A percentile compares a stretch with the other conserved stretches of the same genome.
Conservation (phyloP, 441 rosid genomes). For the Isatis lusitanica region DNA sequence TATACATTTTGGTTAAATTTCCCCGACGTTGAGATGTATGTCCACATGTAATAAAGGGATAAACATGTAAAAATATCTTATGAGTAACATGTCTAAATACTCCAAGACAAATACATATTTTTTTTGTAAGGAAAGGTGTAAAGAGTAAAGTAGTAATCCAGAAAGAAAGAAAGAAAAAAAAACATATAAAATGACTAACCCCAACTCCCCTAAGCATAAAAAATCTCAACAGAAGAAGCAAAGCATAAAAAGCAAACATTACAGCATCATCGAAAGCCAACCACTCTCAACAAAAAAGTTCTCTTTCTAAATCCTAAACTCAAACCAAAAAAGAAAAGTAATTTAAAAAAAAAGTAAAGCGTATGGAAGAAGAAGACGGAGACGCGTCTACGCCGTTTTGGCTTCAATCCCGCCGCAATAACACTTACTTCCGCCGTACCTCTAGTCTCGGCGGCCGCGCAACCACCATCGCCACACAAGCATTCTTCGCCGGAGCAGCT, state of each 20-base stretch:
- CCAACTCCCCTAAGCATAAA: conserved; percentile 13
- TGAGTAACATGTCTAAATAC: conserved; percentile 11
- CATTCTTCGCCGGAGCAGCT: conserved; percentile 50
- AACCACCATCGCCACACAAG: conserved; percentile 44
- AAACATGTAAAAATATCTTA: neutral
- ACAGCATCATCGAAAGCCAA: conserved; percentile 19
- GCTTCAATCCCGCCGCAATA: conserved; percentile 47
- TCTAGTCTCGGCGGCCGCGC: conserved; percentile 33
- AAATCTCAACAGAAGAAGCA: conserved; percentile 1
- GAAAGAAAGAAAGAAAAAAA: neutral
- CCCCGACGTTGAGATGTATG: neutral
- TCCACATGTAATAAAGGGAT: neutral
- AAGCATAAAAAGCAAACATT: conserved; percentile 31
- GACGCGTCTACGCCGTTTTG: conserved; percentile 66
- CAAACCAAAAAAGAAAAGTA: neutral
- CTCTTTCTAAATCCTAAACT: neutral
- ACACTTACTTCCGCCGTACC: conserved; percentile 39
- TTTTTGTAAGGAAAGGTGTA: neutral
- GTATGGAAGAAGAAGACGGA: conserved; percentile 61
- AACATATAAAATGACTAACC: conserved; percentile 1
- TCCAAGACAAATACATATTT: conserved; percentile 18
- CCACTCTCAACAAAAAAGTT: conserved; percentile 12
- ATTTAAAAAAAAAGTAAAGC: neutral
- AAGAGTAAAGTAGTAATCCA: neutral
- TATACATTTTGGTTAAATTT: neutral